Percentiles rank a stretch among this genome's conserved stretches.
phyloP scores from a whole-genome alignment of 2,329 filamentous ascomycete genomes.

The Aspergillus sp. region DNA sequence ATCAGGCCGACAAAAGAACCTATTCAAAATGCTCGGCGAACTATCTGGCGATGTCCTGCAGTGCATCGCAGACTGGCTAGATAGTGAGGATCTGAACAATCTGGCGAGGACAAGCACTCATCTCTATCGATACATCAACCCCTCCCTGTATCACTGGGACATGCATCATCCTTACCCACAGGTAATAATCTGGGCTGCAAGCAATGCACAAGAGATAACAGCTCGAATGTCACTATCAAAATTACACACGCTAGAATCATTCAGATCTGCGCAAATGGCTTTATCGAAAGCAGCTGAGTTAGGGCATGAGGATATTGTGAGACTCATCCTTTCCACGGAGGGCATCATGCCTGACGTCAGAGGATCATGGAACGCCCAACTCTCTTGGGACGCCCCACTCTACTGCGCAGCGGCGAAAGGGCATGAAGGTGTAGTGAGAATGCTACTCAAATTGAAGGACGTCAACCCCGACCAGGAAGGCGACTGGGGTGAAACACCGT shows the following conservation, averaged over 20 bases:
- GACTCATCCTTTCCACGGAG: background rate
- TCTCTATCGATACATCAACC: slow-evolving; percentile 19
- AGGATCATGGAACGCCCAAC: no score
- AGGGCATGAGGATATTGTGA: background rate
- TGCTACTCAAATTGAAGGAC: background rate
- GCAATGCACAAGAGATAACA: slow-evolving; percentile 12
- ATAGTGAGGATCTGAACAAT: slow-evolving; percentile 16
- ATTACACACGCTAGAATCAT: background rate
- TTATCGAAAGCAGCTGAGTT: background rate
- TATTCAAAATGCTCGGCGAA: background rate
- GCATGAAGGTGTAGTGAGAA: background rate
- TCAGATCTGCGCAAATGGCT: no score
- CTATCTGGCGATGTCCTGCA: background rate
- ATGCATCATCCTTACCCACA: slow-evolving; percentile 3
- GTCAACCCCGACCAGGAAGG: background rate
- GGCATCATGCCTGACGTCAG: background rate
- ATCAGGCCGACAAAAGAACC: background rate
- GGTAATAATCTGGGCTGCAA: slow-evolving; percentile 27
- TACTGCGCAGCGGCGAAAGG: background rate
- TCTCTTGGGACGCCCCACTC: background rate
- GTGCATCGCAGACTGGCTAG: background rate
- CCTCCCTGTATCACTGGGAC: slow-evolving; percentile 22
- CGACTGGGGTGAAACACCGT: no score
- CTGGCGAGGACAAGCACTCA: slow-evolving; percentile 17
- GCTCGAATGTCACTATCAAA: slow-evolving; percentile 18